Evolutionary conservation across 441 rosid genomes (phyloP).

Genomic region (Gossypium aridum): DNA sequence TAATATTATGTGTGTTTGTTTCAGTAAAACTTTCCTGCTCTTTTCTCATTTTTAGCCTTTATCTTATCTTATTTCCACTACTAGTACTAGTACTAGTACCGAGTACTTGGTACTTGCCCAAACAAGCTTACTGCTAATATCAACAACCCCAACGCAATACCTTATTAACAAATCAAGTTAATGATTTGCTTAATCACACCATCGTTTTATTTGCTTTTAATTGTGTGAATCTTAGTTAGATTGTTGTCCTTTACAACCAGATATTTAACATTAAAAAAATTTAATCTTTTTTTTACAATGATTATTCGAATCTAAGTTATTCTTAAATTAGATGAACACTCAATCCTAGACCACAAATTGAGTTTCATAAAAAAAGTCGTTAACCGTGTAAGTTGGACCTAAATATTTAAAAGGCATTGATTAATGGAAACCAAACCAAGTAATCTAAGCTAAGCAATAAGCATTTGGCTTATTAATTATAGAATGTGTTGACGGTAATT

Average conservation of each 20-base stretch:
- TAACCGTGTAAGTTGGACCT: not conserved
- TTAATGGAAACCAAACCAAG: not conserved
- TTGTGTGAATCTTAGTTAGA: no score
- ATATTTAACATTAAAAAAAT: no score
- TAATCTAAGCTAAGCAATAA: not conserved
- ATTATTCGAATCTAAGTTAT: no score
- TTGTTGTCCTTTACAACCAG: not conserved
- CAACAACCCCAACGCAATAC: no score
- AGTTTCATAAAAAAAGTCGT: no score
- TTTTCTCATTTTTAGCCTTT: not conserved
- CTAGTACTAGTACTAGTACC: no score
- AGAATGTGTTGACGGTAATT: not conserved
- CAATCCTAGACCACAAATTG: no score
- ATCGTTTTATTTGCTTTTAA: not conserved
- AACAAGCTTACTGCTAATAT: no score
- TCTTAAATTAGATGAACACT: no score
- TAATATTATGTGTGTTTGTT: not conserved
- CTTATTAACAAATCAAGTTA: no score
- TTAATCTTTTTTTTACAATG: no score
- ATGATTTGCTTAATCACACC: not conserved
- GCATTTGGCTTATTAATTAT: not conserved
- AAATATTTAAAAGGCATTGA: not conserved
- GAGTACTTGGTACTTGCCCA: not conserved
- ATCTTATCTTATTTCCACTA: not conserved
- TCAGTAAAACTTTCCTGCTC: not conserved